phyloP scores from a whole-genome alignment of 305 asterid genomes.

The Fraxinus baroniana region DNA sequence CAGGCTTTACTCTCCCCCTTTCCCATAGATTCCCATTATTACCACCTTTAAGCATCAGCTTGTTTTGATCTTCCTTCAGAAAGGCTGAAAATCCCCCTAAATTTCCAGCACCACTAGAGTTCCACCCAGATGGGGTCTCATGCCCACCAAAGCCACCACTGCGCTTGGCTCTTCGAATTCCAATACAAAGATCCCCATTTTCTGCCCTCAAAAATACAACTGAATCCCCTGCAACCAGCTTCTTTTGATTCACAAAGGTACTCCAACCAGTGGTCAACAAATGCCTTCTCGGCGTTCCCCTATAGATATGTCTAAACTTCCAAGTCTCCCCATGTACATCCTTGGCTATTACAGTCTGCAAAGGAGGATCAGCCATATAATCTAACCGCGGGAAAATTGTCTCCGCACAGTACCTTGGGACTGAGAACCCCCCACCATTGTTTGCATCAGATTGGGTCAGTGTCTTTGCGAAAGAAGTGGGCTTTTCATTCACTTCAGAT shows the following conservation, averaged over 20 bases:
- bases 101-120: conserved; percentile 42
- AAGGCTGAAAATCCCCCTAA: conserved; percentile 39
- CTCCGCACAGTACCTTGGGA: conserved; percentile 73
- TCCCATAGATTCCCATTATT: conserved; percentile 43
- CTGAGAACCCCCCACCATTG: conserved; percentile 82
- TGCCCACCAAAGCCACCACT: conserved; percentile 38
- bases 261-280: conserved; percentile 79
- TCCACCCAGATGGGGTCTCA: conserved; percentile 49
- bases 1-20: conserved; percentile 67
- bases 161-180: conserved; percentile 62
- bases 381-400: conserved; percentile 67
- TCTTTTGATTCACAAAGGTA: conserved; percentile 63
- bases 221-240: conserved; percentile 68
- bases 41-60: conserved; percentile 30
- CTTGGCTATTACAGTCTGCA: conserved; percentile 57
- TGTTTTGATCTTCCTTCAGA: conserved; percentile 52
- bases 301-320: conserved; percentile 65
- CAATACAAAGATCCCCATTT: conserved; percentile 61
- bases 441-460: conserved; percentile 71
- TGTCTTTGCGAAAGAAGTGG: conserved; percentile 54
- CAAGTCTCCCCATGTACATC: conserved; percentile 68
- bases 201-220: conserved; percentile 59
- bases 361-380: conserved; percentile 61
- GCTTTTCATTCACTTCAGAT: conserved; percentile 37
- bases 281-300: conserved; percentile 75